These are phyloP conservation scores for Linaria vulgaris DNA, from an alignment of 257 asterid species.

Conservation along the genomic window DNA sequence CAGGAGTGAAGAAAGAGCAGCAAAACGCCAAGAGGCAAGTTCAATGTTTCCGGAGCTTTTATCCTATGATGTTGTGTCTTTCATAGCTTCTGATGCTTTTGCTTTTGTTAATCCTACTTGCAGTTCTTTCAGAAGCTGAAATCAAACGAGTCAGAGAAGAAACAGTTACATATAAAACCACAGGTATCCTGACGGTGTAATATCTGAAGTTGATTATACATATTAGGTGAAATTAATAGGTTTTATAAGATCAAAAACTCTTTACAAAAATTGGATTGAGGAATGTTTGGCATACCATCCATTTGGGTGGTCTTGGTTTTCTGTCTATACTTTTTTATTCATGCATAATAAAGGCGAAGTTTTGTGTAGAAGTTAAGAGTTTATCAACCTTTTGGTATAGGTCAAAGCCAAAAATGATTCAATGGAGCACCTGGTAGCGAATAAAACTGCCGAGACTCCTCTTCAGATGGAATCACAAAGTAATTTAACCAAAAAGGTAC, in stretches of 20 bases:
- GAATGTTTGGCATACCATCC: not conserved
- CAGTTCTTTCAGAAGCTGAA: slow-evolving; percentile 63
- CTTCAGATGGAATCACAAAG: slow-evolving; percentile 30
- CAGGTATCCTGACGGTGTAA: slow-evolving; percentile 42
- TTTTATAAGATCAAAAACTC: not conserved
- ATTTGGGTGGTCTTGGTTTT: not conserved
- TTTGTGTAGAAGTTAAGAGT: too few species aligned
- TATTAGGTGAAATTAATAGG: slow-evolving; percentile 7
- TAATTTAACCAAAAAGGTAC: slow-evolving; percentile 50
- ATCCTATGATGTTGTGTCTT: not conserved
- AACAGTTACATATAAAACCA: slow-evolving; percentile 41
- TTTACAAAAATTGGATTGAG: not conserved
- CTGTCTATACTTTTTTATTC: not conserved
- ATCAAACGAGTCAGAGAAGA: slow-evolving; percentile 44
- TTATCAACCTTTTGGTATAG: slow-evolving; percentile 38
- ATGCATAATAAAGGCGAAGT: slow-evolving; percentile 8
- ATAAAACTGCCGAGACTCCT: slow-evolving; percentile 35
- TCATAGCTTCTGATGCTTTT: slow-evolving; percentile 25
- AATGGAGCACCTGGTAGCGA: slow-evolving; percentile 34
- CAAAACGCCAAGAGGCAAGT: slow-evolving; percentile 80
- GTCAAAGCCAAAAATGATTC: slow-evolving; percentile 37
- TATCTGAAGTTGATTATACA: slow-evolving; percentile 17
- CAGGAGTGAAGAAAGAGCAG: slow-evolving; percentile 84
- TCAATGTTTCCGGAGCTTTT: not conserved
- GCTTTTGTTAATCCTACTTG: slow-evolving; percentile 15